Base-by-base conservation (phyloP, 345 rosid species). In the Ailanthus altissimus region DNA sequence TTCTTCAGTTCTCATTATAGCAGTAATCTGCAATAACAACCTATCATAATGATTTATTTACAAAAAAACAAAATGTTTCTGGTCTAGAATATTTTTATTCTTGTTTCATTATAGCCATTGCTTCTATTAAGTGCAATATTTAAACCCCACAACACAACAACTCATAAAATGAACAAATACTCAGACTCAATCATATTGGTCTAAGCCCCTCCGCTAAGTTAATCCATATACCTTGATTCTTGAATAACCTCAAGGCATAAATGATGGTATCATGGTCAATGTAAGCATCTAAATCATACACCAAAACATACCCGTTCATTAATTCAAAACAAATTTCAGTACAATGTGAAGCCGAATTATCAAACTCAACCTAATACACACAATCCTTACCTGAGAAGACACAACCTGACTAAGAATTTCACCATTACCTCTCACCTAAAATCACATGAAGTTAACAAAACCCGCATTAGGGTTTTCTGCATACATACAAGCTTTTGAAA, bases 341-440 rank as follows among this genome's bases (percentile, higher is more conserved):
- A 32, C 26, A 21, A 53, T 11, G 49, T 58, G 25, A 73, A 26
- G 61, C 46, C 12, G 9, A 74, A 68, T 12, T n/a, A 59, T 49
- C 36, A 42, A 74, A 56, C 8, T 11, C 26, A 56, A 56, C 40
- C 71, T 7, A 47, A 66, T 46, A 79, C 69, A 62, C 36, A 82
- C 23, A 28, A 82, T 56, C 59, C 49, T 65, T 86, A 95, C 99
- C 98, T 95, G 99, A 84, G 98, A 95, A 72, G 93, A 89, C 81
- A 92, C 94, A 42, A 92, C 96, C 84, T 95, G 99, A 81, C 99
- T 90, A 10, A 95, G 92, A 84, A 95, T 88, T 66, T 87, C 90
- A n/a, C 98, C 98, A 71, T 81, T 86, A 50, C 98, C 88, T 82
- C 89, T 89, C 81, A 93, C 99, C 97, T 92, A 79, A 60, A 84